Conservation (phyloP, 176 grass and related monocot species). For the Melocanna baccifera region DNA sequence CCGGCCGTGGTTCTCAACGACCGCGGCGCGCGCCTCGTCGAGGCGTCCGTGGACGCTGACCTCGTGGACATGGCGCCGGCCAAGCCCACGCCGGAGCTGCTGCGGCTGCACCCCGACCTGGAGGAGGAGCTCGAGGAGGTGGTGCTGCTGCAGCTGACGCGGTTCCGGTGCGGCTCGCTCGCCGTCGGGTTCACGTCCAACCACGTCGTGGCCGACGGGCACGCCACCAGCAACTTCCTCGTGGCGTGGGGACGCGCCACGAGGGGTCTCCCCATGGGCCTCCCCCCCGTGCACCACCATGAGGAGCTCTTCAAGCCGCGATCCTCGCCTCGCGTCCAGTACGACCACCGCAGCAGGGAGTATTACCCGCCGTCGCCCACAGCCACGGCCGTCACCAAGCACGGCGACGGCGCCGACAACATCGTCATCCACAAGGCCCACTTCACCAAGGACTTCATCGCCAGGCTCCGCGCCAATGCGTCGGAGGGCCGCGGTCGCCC, state of each 20-base stretch:
- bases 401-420: not conserved
- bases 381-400: not conserved
- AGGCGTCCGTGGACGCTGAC: constrained; percentile 41
- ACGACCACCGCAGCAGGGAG: constrained; percentile 46
- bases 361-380: not conserved
- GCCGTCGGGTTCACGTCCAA: constrained; percentile 44
- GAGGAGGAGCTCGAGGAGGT: constrained; percentile 40
- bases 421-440: constrained; percentile 54
- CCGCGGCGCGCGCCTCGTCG: constrained; percentile 40
- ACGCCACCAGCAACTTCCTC: constrained; percentile 58
- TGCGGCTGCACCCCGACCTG: constrained; percentile 33
- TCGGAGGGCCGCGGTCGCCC: constrained; percentile 7
- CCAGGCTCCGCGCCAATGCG: constrained; percentile 33
- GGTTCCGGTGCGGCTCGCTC: constrained; percentile 55
- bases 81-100: constrained; percentile 48
- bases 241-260: constrained; percentile 63
- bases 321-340: constrained; percentile 4
- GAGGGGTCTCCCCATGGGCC: constrained; percentile 30
- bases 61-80: constrained; percentile 30
- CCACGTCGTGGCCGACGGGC: constrained; percentile 56
- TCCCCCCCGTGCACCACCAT: constrained; percentile 17
- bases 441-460: constrained; percentile 55
- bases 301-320: constrained; percentile 37
- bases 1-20: constrained; percentile 51
- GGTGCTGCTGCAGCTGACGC: constrained; percentile 54